Percentiles rank a stretch among this genome's conserved stretches.
Conservation (phyloP, 495 filamentous ascomycete species). For the Penicillium soppii region DNA sequence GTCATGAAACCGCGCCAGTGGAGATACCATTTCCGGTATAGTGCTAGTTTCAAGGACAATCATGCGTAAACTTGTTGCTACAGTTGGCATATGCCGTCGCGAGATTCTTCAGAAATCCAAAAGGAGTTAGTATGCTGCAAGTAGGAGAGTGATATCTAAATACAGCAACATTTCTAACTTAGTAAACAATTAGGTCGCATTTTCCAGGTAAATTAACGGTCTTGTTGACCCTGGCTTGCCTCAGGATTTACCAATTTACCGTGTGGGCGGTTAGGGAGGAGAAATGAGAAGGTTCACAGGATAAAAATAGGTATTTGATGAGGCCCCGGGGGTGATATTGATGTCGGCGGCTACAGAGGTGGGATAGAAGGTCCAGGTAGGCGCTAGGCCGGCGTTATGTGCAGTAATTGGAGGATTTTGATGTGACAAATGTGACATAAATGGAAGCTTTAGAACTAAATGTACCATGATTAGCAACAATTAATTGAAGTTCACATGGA, state of each 20-base stretch:
- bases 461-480: slow-evolving; percentile 28
- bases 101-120: slow-evolving; percentile 32
- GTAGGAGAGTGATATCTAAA: slow-evolving; percentile 15
- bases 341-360: slow-evolving; percentile 28
- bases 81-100: slow-evolving; percentile 39
- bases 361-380: slow-evolving; percentile 23
- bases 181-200: slow-evolving; percentile 37
- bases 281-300: background rate
- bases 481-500: too few relatives aligned
- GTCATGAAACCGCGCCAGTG: slow-evolving; percentile 20
- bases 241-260: slow-evolving; percentile 24
- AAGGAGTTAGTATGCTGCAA: slow-evolving; percentile 28
- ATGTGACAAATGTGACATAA: background rate
- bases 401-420: background rate
- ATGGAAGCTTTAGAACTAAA: background rate
- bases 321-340: slow-evolving; percentile 19
- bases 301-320: slow-evolving; percentile 26
- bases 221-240: slow-evolving; percentile 6
- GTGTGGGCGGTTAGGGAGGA: slow-evolving; percentile 20
- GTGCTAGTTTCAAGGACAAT: slow-evolving; percentile 42
- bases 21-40: slow-evolving; percentile 17
- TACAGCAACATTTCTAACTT: slow-evolving; percentile 46
- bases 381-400: slow-evolving; percentile 25
- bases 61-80: slow-evolving; percentile 49
- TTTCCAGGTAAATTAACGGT: slow-evolving; percentile 27